Conservation (phyloP, 2,329 filamentous ascomycete species). For the Cladosporium sp. region DNA sequence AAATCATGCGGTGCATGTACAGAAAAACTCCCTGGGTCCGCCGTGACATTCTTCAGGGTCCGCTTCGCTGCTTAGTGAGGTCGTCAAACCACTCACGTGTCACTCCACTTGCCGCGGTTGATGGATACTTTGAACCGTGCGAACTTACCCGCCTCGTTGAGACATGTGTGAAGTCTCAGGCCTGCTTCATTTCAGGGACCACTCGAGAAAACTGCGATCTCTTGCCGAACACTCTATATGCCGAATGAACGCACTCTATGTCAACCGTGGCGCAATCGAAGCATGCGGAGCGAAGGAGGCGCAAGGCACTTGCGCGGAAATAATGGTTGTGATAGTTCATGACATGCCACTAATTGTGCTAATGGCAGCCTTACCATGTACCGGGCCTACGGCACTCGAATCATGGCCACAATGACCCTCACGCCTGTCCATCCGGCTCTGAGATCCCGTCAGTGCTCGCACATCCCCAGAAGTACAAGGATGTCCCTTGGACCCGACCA, state of each 20-base stretch:
- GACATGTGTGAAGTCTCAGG: constrained; percentile 9
- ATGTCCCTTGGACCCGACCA: constrained; percentile 8
- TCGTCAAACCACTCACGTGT: not conserved
- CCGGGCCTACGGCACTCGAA: constrained; percentile 5
- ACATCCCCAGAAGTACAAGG: constrained; percentile 15
- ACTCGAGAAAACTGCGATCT: constrained; percentile 5
- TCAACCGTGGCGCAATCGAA: not conserved
- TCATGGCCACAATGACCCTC: not conserved
- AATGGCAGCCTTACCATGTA: not conserved
- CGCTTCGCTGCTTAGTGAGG: not conserved
- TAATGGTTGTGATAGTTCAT: not conserved
- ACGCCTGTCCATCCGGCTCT: not conserved
- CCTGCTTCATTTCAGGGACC: not conserved
- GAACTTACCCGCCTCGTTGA: constrained; percentile 11
- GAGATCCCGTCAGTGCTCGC: not conserved
- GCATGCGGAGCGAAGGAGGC: not conserved
- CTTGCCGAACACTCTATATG: not conserved
- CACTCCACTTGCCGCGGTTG: constrained; percentile 11
- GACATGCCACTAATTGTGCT: not conserved
- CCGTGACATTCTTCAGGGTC: not conserved
- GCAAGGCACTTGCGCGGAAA: not conserved
- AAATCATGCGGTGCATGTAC: not conserved
- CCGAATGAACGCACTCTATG: not conserved
- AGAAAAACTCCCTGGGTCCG: not conserved
- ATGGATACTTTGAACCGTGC: not conserved